phyloP scores from a whole-genome alignment of 495 filamentous ascomycete genomes.

The Annulohypoxylon moriforme region DNA sequence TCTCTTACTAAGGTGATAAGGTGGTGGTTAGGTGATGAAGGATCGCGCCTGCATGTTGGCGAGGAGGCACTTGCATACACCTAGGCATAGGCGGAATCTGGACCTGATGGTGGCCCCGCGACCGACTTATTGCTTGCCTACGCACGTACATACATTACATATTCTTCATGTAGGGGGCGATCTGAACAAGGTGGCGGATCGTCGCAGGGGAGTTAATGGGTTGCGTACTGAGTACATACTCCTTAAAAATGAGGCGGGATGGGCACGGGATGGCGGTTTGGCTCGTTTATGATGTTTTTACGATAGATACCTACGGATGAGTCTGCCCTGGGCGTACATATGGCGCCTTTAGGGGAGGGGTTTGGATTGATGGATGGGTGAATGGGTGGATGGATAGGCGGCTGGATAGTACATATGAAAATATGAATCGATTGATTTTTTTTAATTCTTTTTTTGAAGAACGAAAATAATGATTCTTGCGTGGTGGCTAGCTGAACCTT shows the following conservation, averaged over 20 bases:
- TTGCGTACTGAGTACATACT: neutral
- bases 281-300: constrained; percentile 5
- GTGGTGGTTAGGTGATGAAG: neutral
- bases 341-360: neutral
- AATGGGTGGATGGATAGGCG: too few relatives aligned
- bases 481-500: too few relatives aligned
- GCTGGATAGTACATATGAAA: neutral
- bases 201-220: neutral
- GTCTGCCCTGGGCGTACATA: neutral
- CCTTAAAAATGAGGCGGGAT: neutral
- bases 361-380: constrained; percentile 1
- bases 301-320: constrained; percentile 5
- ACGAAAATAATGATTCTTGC: too few relatives aligned
- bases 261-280: neutral
- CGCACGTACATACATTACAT: too few relatives aligned
- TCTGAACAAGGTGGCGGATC: neutral
- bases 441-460: too few relatives aligned
- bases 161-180: neutral
- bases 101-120: neutral
- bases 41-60: neutral
- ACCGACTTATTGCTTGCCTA: neutral
- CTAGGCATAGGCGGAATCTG: neutral
- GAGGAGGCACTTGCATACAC: neutral
- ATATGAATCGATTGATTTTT: neutral
- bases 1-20: neutral